These are phyloP conservation scores for Elsinoe batatas DNA, from an alignment of 2,329 filamentous ascomycete species.

Conservation along the genomic window DNA sequence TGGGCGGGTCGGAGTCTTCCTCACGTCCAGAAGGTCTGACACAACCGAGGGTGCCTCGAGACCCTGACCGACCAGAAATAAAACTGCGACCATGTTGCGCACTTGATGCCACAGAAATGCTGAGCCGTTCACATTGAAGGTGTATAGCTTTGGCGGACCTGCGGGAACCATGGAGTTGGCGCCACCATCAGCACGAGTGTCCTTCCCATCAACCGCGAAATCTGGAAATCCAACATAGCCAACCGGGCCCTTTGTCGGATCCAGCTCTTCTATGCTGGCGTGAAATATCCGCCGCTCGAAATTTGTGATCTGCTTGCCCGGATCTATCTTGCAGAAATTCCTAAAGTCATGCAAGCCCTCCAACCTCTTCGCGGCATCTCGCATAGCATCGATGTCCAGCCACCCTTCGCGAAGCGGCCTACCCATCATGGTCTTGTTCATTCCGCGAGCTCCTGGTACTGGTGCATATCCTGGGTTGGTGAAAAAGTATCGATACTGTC, in stretches of 20 bases:
- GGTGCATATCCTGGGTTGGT: constrained; percentile 82
- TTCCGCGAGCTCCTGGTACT: constrained; percentile 34
- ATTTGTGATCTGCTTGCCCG: constrained; percentile 77
- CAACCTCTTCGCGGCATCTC: constrained; percentile 65
- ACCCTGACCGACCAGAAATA: constrained; percentile 89
- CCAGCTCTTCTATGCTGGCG: constrained; percentile 64
- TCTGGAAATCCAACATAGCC: constrained; percentile 44
- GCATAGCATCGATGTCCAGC: constrained; percentile 84
- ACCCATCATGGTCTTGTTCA: constrained; percentile 23
- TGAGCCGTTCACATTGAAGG: constrained; percentile 78
- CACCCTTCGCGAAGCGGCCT: constrained; percentile 49
- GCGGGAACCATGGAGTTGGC: neutral
- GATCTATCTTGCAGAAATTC: constrained; percentile 92
- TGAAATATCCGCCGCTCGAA: constrained; percentile 72
- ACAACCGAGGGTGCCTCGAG: constrained; percentile 68
- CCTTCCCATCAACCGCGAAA: constrained; percentile 30
- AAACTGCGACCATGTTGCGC: constrained; percentile 78
- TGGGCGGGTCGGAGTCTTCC: constrained; percentile 63
- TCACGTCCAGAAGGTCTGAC: constrained; percentile 62
- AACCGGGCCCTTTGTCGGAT: constrained; percentile 35
- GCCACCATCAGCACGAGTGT: neutral
- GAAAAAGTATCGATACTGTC: constrained; percentile 95
- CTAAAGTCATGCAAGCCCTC: constrained; percentile 87
- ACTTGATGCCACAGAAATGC: constrained; percentile 99
- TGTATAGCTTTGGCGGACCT: constrained; percentile 59